A percentile compares a stretch with the other conserved stretches of the same genome.
Evolutionary conservation across 495 filamentous ascomycete species (phyloP).

Genomic region (Aspergillus baeticus): DNA sequence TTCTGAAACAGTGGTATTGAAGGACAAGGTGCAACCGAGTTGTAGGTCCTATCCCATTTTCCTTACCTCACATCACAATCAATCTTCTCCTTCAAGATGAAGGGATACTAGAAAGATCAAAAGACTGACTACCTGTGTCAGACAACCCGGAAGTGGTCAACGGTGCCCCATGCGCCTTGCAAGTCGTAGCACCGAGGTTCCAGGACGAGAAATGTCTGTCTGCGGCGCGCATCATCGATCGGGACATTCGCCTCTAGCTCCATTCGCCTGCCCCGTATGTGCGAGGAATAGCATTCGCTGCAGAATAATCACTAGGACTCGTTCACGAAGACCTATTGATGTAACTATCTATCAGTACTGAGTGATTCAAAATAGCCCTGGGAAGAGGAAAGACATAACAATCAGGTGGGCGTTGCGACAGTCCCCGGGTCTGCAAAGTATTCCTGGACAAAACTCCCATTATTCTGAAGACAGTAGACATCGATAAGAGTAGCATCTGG

Average conservation of each 20-base stretch:
- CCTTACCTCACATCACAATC: background rate
- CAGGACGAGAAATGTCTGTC: slow-evolving; percentile 44
- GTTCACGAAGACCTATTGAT: too few relatives aligned
- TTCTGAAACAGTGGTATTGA: slow-evolving; percentile 23
- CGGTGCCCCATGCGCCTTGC: slow-evolving; percentile 39
- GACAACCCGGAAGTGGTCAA: slow-evolving; percentile 35
- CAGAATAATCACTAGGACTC: background rate
- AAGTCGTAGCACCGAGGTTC: slow-evolving; percentile 37
- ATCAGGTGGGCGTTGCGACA: too few relatives aligned
- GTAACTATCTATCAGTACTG: too few relatives aligned
- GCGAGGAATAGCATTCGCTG: too few relatives aligned
- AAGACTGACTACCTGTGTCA: slow-evolving; percentile 10
- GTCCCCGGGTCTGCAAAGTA: too few relatives aligned
- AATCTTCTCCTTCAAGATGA: background rate
- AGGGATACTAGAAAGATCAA: background rate
- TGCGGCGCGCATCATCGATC: slow-evolving; percentile 36
- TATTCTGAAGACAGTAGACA: too few relatives aligned
- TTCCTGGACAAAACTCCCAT: too few relatives aligned
- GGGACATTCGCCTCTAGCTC: slow-evolving; percentile 14
- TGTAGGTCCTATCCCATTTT: slow-evolving; percentile 25
- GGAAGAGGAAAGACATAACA: too few relatives aligned
- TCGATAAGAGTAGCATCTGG: too few relatives aligned
- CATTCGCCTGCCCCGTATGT: too few relatives aligned
- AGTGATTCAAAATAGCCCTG: too few relatives aligned
- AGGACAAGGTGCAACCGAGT: slow-evolving; percentile 30